Base-by-base conservation (phyloP, 768 basidiomycete genomes). In the Paxillus rubicundulus region DNA sequence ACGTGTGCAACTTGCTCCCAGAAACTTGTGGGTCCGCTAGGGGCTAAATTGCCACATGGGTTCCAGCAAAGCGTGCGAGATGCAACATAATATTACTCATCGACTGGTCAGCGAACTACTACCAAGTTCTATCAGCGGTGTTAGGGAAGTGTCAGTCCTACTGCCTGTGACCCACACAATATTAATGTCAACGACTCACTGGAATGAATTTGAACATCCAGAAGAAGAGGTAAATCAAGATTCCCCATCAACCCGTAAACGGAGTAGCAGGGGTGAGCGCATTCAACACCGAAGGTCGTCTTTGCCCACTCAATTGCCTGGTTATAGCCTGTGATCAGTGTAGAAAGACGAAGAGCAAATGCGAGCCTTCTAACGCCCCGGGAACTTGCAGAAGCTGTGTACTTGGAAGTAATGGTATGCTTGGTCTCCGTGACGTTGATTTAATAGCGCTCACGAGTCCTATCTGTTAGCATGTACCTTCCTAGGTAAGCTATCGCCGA, bases 301-400 rank as follows among this genome's bases (percentile, higher is more conserved):
- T 52, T 48, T 47, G 14, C 20, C 37, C 48, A 47, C 55, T 65
- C 20, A 68, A 47, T 47, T 40, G 10, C 49, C 33, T 41, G 37
- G 27, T 57, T 43, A 30, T 60, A 90, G 90, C 90, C 30, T 93
- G 90, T 61, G 90, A 92, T 73, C 86, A 91, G 59, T 93, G 90
- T 61, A 78, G 89, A 45, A 92, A 90, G 73, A 87, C 87, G 7
- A 93, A 92, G 72, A 87, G 86, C 74, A 91, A 92, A 67, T 92
- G 91, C 64, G 89, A 91, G 63, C 79, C 82, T 43, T 72, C 70
- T 32, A 58, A 47, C 4, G 74, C 74, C 5, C 77, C 80, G 17
- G 72, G 72, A 16, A 70, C 73, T 18, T 89, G 82, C 70, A 87
- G 80, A 68, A 88, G 80, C 61, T 87, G 84, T 70, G 72, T 76